These are phyloP conservation scores for Trametes gibbosa DNA, from an alignment of 768 basidiomycete genomes.

Conservation along the genomic window DNA sequence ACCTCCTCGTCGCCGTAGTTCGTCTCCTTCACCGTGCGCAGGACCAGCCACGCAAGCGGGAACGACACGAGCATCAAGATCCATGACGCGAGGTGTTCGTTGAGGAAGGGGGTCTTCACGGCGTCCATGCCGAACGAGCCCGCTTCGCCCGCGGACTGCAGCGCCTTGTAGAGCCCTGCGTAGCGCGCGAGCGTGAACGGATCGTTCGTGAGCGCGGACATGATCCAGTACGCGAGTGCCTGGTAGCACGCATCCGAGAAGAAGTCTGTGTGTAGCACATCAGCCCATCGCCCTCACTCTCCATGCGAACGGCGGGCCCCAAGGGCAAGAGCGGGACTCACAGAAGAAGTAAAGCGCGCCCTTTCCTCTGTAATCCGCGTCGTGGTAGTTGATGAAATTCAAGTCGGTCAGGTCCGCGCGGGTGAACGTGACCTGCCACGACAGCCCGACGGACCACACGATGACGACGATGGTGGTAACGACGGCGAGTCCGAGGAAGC, in stretches of 20 bases:
- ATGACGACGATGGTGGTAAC: constrained; percentile 31
- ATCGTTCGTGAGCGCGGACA: constrained; percentile 43
- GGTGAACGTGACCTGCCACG: constrained; percentile 41
- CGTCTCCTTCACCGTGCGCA: constrained; percentile 11
- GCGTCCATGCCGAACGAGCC: constrained; percentile 47
- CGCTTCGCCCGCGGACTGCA: constrained; percentile 37
- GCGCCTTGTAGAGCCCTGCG: constrained; percentile 44
- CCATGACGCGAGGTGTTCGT: constrained; percentile 40
- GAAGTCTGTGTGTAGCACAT: too few species aligned
- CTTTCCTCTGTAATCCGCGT: constrained; percentile 33
- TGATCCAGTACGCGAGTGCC: constrained; percentile 39
- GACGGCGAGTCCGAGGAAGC: constrained; percentile 36
- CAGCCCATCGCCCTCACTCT: too few species aligned
- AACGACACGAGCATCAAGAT: constrained; percentile 34
- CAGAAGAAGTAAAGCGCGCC: constrained; percentile 41
- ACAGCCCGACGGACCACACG: constrained; percentile 39
- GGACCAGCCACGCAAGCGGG: constrained; percentile 33
- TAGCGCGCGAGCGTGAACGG: constrained; percentile 43
- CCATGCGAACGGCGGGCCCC: too few species aligned
- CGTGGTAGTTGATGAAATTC: constrained; percentile 31
- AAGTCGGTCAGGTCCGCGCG: constrained; percentile 21
- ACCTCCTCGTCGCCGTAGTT: constrained; percentile 24
- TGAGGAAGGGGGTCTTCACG: constrained; percentile 39
- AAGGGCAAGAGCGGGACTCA: constrained; percentile 8
- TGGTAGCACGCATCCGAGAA: constrained; percentile 36